These are phyloP conservation scores for Stemphylium vesicarium DNA, from an alignment of 2,329 filamentous ascomycete genomes.

Conservation along the genomic window DNA sequence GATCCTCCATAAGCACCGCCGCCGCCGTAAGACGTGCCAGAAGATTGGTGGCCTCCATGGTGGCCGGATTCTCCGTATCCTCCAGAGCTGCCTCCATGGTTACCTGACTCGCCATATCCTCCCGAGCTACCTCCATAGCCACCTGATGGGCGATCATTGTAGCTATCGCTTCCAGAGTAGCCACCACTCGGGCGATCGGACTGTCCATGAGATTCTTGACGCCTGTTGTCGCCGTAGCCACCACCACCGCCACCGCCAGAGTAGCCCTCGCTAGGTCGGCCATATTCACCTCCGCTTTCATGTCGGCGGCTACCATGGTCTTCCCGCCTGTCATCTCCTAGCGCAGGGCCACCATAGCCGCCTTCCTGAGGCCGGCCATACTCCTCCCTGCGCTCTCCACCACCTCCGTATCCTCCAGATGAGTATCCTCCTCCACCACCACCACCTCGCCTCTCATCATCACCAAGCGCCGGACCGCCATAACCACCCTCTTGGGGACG, in stretches of 20 bases:
- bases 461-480: slow-evolving; percentile 15
- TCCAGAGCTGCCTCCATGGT: slow-evolving; percentile 22
- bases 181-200: neutral
- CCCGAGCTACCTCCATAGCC: slow-evolving; percentile 22
- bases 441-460: slow-evolving; percentile 9
- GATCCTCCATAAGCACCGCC: slow-evolving; percentile 41
- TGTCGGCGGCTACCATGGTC: slow-evolving; percentile 5
- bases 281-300: slow-evolving; percentile 7
- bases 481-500: slow-evolving; percentile 21
- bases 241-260: slow-evolving; percentile 16
- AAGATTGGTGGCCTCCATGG: slow-evolving; percentile 43
- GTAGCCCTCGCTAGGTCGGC: slow-evolving; percentile 1
- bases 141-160: slow-evolving; percentile 32
- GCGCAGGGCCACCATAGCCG: slow-evolving; percentile 1
- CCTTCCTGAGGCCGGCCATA: slow-evolving; percentile 14
- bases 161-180: slow-evolving; percentile 1
- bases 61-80: slow-evolving; percentile 30
- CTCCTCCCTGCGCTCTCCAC: slow-evolving; percentile 18
- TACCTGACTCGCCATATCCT: neutral
- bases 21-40: slow-evolving; percentile 53
- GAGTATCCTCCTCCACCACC: slow-evolving; percentile 8
- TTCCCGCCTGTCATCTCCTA: too few species aligned
- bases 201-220: slow-evolving; percentile 22
- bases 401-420: slow-evolving; percentile 9
- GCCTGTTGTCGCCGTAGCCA: slow-evolving; percentile 13